Base-by-base conservation (phyloP, 192 early-diverging fungal genomes). In the Dissophora ornata region DNA sequence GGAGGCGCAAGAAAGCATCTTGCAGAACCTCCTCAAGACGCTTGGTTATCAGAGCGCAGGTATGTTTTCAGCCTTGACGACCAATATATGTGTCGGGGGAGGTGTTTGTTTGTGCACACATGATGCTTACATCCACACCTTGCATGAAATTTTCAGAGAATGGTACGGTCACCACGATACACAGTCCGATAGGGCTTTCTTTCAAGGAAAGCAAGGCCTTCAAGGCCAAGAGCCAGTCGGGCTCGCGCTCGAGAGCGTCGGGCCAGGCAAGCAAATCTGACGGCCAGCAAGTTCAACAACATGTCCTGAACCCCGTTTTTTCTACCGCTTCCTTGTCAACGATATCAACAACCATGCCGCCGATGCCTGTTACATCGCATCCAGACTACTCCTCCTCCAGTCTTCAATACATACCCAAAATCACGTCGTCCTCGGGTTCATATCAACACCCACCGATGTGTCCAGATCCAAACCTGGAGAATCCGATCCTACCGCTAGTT, bases 11-110 rank as follows among this genome's bases (percentile, higher is more conserved):
- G 81, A 82, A 28, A 25, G 40, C 22, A 33, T 85, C 28, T 29
- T 82, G 22, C 73, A 78, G 29, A 66, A 66, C 38, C 62, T 84
- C 21, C 46, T 84, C 52, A 74, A 73, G 50, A 57, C 44, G 10
- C 49, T 84, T 2, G 67, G 61, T 8, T 65, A 81, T 30, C 70
- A 78, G 46, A 74, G 78, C 26, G 24, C 48, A 25, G 69, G 81
- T 82, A 58, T 25, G 57, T 36, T 12, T 28, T 38, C 36, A 9
- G n/a, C n/a, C n/a, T n/a, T n/a, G n/a, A n/a, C n/a, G n/a, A n/a
- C n/a, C n/a, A n/a, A n/a, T n/a, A n/a, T n/a, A n/a, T n/a, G n/a
- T n/a, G n/a, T n/a, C n/a, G n/a, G n/a, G n/a, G n/a, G n/a, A n/a
- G n/a, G n/a, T n/a, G n/a, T n/a, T n/a, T n/a, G n/a, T n/a, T n/a